Conservation (phyloP, 1,139 yeast genomes). For the Ashbya aceris region DNA sequence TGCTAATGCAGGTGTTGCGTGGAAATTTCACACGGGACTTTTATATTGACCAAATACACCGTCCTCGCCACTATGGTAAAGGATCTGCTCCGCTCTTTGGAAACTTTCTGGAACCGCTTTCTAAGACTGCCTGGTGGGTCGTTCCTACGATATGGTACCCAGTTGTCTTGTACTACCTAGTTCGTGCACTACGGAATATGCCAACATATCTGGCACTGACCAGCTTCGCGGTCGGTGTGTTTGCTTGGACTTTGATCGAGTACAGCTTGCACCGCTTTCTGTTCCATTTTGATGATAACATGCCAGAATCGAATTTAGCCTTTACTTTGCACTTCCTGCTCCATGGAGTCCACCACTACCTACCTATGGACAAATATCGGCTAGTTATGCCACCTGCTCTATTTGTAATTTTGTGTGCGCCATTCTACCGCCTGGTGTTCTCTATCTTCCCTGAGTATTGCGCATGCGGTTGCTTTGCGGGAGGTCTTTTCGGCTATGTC, state of each 20-base stretch:
- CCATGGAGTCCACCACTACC: constrained; percentile 94
- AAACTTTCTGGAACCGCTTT: constrained; percentile 60
- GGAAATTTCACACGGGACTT: constrained; percentile 76
- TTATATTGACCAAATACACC: constrained; percentile 89
- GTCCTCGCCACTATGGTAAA: constrained; percentile 87
- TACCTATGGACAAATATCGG: constrained; percentile 92
- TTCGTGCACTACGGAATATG: constrained; percentile 34
- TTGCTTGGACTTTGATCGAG: constrained; percentile 88
- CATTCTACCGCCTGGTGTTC: constrained; percentile 54
- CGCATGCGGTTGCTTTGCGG: constrained; percentile 74
- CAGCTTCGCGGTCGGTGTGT: constrained; percentile 55
- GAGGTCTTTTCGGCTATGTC: constrained; percentile 90
- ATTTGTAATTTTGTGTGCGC: constrained; percentile 48
- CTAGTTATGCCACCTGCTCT: constrained; percentile 94
- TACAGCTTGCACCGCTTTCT: constrained; percentile 80
- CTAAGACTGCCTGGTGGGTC: constrained; percentile 69
- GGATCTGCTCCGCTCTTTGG: constrained; percentile 90
- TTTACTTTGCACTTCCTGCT: constrained; percentile 78
- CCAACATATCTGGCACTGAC: constrained; percentile 29
- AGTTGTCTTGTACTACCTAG: constrained; percentile 47
- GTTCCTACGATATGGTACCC: constrained; percentile 90
- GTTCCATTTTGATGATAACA: constrained; percentile 79
- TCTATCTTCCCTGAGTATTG: constrained; percentile 45
- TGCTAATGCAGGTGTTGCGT: constrained; percentile 66
- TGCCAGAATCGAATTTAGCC: constrained; percentile 72